Evolutionary conservation across 345 rosid genomes (phyloP).

Genomic region (Geranium rotundifolium): DNA sequence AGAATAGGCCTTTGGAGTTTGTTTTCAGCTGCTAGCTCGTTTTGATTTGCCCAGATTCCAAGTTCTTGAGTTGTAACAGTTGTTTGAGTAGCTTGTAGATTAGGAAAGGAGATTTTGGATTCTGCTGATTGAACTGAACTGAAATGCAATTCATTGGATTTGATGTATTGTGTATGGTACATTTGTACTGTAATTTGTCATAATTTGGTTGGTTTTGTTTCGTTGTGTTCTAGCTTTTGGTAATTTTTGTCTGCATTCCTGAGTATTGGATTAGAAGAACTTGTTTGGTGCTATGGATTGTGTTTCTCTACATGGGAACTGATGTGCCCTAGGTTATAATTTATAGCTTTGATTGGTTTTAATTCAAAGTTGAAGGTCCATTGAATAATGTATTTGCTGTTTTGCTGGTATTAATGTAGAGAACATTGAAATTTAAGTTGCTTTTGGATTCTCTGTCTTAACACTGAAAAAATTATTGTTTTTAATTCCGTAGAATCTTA

Average conservation of each 20-base stretch:
- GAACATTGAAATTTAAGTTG: neutral
- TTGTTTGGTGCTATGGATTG: neutral
- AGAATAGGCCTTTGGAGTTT: neutral
- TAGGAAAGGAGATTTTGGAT: neutral
- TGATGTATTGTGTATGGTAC: neutral
- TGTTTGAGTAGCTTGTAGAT: neutral
- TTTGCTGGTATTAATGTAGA: no score
- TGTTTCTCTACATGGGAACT: neutral
- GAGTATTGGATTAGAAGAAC: neutral
- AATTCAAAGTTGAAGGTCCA: neutral
- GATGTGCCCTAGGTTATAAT: neutral
- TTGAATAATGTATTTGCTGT: no score
- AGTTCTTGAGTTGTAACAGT: neutral
- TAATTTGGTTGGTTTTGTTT: neutral
- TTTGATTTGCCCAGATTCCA: neutral
- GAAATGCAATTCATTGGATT: neutral
- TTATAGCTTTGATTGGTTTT: neutral
- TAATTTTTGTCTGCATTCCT: neutral
- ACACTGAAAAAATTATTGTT: neutral
- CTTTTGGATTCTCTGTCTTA: neutral
- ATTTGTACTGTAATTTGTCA: neutral
- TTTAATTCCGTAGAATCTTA: neutral
- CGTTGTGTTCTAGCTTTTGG: neutral
- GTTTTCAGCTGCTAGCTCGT: neutral
- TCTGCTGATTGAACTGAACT: neutral